A percentile compares a stretch with the other conserved stretches of the same genome.
Evolutionary conservation across 1,284 basidiomycete species (phyloP).

Genomic region (Apiotrichum mycotoxinovorans): DNA sequence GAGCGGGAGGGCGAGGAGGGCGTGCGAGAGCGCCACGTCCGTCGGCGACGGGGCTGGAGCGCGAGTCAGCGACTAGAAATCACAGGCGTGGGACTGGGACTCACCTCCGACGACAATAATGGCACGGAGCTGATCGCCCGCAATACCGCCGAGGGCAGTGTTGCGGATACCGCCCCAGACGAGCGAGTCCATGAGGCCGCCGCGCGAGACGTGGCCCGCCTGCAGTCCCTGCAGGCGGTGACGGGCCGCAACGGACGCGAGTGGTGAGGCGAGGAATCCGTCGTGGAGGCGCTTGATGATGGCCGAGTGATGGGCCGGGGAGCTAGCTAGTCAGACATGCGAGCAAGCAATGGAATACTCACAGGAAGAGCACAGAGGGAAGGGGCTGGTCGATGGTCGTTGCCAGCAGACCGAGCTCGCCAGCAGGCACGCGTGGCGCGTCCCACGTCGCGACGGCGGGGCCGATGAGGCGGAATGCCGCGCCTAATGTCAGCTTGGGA

Average conservation of each 20-base stretch:
- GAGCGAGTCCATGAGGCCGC: constrained; percentile 33
- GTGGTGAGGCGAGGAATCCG: constrained; percentile 19
- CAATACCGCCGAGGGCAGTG: constrained; percentile 27
- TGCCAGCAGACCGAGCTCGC: constrained; percentile 25
- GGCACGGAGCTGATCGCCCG: constrained; percentile 30
- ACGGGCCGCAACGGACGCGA: constrained; percentile 30
- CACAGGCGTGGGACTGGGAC: no score
- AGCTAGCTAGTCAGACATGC: constrained; percentile 19
- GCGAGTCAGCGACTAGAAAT: neutral
- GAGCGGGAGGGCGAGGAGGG: constrained; percentile 41
- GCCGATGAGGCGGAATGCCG: constrained; percentile 41
- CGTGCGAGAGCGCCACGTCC: constrained; percentile 30
- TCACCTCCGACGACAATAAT: constrained; percentile 32
- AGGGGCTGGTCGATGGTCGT: constrained; percentile 20
- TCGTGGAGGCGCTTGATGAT: constrained; percentile 30
- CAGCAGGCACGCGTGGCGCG: constrained; percentile 20
- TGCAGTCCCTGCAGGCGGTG: constrained; percentile 34
- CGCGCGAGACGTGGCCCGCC: constrained; percentile 35
- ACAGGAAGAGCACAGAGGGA: constrained; percentile 45
- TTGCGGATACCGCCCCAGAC: constrained; percentile 28
- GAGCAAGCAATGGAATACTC: constrained; percentile 16
- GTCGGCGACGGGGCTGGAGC: constrained; percentile 22
- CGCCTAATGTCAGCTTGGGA: constrained; percentile 9
- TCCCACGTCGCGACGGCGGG: constrained; percentile 11
- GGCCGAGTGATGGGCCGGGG: constrained; percentile 29